A percentile compares a stretch with the other conserved stretches of the same genome.
These are phyloP conservation scores for Xylona heveae DNA, from an alignment of 495 filamentous ascomycete genomes.

Conservation along the genomic window DNA sequence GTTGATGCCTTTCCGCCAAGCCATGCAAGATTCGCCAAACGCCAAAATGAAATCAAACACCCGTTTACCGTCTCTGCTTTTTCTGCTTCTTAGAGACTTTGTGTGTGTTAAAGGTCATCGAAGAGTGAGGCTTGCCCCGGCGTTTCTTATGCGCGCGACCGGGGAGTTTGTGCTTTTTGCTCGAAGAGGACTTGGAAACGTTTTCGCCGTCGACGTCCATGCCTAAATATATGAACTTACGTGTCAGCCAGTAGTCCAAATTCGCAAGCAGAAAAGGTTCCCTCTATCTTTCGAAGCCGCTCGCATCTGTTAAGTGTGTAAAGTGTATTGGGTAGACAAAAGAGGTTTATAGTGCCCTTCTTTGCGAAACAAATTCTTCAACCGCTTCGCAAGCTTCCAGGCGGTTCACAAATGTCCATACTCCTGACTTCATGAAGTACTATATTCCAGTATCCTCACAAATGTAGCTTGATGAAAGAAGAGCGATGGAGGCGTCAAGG, in stretches of 20 bases:
- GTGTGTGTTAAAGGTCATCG: constrained; percentile 1
- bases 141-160: neutral
- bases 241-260: constrained; percentile 8
- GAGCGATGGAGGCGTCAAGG: neutral
- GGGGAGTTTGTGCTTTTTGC: neutral
- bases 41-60: neutral
- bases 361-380: too few relatives aligned
- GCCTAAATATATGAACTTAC: constrained; percentile 4
- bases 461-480: neutral
- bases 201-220: constrained; percentile 10
- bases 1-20: too few relatives aligned
- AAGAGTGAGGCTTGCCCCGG: constrained; percentile 2
- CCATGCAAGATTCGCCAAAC: too few relatives aligned
- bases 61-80: neutral
- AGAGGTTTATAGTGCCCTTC: neutral
- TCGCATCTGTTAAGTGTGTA: neutral
- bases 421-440: too few relatives aligned
- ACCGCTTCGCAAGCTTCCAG: too few relatives aligned
- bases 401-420: too few relatives aligned
- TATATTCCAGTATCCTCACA: too few relatives aligned
- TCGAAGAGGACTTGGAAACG: constrained; percentile 1
- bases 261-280: neutral
- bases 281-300: neutral
- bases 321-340: neutral
- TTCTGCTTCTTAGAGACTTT: too few relatives aligned